phyloP scores from a whole-genome alignment of 495 filamentous ascomycete genomes.

The Penicillium simplicissimum region DNA sequence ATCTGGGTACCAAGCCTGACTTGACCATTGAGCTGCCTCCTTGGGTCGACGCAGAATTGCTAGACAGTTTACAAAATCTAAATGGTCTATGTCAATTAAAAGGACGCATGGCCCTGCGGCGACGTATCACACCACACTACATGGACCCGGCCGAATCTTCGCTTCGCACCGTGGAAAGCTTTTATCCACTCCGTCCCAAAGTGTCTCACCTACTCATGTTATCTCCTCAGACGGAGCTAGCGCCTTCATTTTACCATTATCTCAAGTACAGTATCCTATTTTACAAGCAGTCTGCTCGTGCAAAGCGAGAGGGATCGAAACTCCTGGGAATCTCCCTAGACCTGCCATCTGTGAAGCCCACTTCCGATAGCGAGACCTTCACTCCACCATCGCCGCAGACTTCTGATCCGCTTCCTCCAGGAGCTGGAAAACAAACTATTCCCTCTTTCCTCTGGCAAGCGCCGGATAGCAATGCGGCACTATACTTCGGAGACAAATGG shows the following conservation, averaged over 20 bases:
- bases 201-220: constrained; percentile 74
- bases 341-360: constrained; percentile 57
- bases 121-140: constrained; percentile 59
- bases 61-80: constrained; percentile 59
- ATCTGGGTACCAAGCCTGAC: constrained; percentile 64
- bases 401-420: constrained; percentile 20
- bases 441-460: constrained; percentile 78
- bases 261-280: constrained; percentile 71
- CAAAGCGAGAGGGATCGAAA: constrained; percentile 45
- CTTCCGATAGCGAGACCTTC: constrained; percentile 57
- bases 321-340: constrained; percentile 78
- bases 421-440: constrained; percentile 24
- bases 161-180: constrained; percentile 73
- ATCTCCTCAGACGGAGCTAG: constrained; percentile 73
- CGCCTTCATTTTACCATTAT: constrained; percentile 77
- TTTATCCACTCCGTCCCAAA: constrained; percentile 65
- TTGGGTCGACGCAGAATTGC: constrained; percentile 60
- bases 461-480: constrained; percentile 73
- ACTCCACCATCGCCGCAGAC: constrained; percentile 41
- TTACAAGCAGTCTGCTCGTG: constrained; percentile 64
- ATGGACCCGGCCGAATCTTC: constrained; percentile 64
- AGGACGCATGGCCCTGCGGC: constrained; percentile 62
- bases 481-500: constrained; percentile 85
- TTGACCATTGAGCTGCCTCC: constrained; percentile 79
- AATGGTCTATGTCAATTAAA: constrained; percentile 60